Base-by-base conservation (phyloP, 2,329 filamentous ascomycete species). In the Coniochaeta sp. region DNA sequence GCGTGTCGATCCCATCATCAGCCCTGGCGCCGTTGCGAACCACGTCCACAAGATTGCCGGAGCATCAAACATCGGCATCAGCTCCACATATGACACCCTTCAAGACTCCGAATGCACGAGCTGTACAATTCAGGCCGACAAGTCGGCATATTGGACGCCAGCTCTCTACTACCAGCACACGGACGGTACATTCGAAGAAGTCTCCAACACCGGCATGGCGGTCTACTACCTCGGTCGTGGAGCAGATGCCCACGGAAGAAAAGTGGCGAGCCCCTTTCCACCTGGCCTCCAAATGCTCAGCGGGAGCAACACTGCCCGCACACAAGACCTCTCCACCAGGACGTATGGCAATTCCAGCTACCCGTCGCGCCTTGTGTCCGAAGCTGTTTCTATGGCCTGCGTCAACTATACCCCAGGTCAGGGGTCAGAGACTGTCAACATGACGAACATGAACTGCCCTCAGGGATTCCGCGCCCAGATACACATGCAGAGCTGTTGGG, bases 401-500 rank as follows among this genome's bases (percentile, higher is more conserved):
- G 55, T 66, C 10, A 55, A 57, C 14, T 58, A 57, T 20, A 53
- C 52, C 6, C 54, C 58, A 46, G n/a, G 24, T 48, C 42, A 53
- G 20, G 48, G 57, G 46, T 51, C 59, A 56, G 22, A 70, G 50
- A 63, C 83, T 1, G 68, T 73, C 58, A 83, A 83, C 67, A 68
- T 86, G 51, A 81, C 85, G 56, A 71, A 71, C 26, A 65, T 64
- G 53, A 75, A 81, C 60, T 86, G 83, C 64, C 63, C 65, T 9
- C 71, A 86, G 58, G 78, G 83, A 56, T 62, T 83, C 52, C 76
- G 79, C 53, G 65, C 80, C 31, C 80, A 85, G 62, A 66, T 85
- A 27, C 77, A 79, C 62, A 84, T 85, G 65, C 82, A 80, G 5
- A 81, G 77, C 8, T 85, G 82, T 67, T 83, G 81, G 75, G 79